Evolutionary conservation across 139 green algal species (phyloP), one percentile per base, ranked within the genome.

Genomic region (Nannochloris sp.): DNA sequence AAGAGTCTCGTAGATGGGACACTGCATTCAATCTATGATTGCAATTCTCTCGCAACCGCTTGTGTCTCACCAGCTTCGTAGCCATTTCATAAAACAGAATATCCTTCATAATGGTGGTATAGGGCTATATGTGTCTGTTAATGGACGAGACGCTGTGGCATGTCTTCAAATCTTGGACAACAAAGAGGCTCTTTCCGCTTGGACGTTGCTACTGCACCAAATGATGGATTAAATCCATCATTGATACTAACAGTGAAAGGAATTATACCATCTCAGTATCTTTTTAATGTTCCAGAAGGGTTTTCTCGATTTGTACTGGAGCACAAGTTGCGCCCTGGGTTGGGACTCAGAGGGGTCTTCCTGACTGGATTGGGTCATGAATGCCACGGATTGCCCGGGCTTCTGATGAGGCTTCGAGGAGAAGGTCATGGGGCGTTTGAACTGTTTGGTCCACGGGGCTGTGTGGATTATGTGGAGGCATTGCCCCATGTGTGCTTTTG

Each of bases 271-370:
- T n/a, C n/a, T 0, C 76, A 91, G 72, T 89, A 89, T 68, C 62
- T 91, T 14, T 81, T 89, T 57, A 81, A 84, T 8, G 79, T 71
- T 6, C 83, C 85, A 8, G 85, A 89, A 43, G 83, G 83, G 23
- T 76, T 86, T 26, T 67, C 81, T 1, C 66, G 85, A 0, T 73
- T 91, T 10, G 84, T 70, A 20, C 66, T 91, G 45, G 85, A 91
- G 70, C 85, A 91, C 53, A 61, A 60, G 13, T 43, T 78, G 6
- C 68, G 85, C 0, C 83, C 83, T n/a, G 69, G 82, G 4, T 26
- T 61, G 0, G 69, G 69, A 17, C 64, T 86, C 4, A 57, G 68
- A 0, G 75, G 74, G 4, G 29, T 67, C 85, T 10, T 60, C 17
- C 4, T 23, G 6, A 33, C 56, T 25, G 12, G 3, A n/a, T n/a